A percentile compares a stretch with the other conserved stretches of the same genome.
These are phyloP conservation scores for Pseudogymnoascus destructans DNA, from an alignment of 2,329 filamentous ascomycete species.

Conservation along the genomic window DNA sequence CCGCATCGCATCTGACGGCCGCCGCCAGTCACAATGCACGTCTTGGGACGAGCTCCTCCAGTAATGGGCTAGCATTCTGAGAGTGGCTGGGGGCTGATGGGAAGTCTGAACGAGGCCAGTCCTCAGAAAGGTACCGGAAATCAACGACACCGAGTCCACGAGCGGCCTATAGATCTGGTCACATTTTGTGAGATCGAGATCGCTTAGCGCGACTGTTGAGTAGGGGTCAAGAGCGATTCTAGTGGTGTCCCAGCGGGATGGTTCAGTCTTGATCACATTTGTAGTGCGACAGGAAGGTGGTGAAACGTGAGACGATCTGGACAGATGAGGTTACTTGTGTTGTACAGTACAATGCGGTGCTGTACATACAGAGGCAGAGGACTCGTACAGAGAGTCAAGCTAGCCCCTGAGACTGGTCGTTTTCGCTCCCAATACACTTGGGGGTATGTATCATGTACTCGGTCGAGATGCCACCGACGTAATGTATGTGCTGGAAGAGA, in stretches of 20 bases:
- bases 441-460: background rate
- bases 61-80: background rate
- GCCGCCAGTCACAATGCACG: background rate
- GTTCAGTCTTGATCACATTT: background rate
- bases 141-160: background rate
- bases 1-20: conserved; percentile 1
- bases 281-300: background rate
- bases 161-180: conserved; percentile 2
- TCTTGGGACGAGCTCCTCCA: background rate
- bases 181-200: background rate
- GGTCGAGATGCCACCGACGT: background rate
- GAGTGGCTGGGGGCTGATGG: background rate
- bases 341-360: background rate
- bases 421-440: background rate
- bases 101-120: background rate
- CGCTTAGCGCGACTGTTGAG: background rate
- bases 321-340: background rate
- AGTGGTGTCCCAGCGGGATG: background rate
- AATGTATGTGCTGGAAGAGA: background rate
- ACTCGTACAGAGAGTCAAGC: background rate
- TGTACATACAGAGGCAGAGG: background rate
- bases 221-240: background rate
- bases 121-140: background rate
- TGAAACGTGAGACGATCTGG: background rate
- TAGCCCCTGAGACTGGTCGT: background rate